Conservation (phyloP, 768 basidiomycete genomes). For the Suillus occidentalis region DNA sequence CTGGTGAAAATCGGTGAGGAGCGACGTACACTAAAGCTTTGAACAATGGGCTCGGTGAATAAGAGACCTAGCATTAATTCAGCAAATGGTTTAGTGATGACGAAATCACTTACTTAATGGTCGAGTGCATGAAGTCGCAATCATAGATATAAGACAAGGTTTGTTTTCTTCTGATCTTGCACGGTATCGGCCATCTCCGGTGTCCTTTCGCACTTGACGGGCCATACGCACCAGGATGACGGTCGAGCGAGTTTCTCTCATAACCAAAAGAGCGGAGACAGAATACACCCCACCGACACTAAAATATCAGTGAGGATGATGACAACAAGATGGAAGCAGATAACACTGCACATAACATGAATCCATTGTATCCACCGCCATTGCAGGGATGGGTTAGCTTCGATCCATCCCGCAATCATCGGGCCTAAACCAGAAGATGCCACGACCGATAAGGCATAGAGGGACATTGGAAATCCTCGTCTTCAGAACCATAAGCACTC, state of each 20-base stretch:
- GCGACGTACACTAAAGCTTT: constrained; percentile 63
- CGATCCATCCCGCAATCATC: constrained; percentile 64
- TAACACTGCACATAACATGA: constrained; percentile 52
- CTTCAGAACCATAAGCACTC: constrained; percentile 33
- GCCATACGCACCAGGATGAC: constrained; percentile 72
- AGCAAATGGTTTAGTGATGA: background rate
- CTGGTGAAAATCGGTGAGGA: background rate
- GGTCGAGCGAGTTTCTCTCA: constrained; percentile 73
- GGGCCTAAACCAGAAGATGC: constrained; percentile 66
- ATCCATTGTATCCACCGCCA: constrained; percentile 92
- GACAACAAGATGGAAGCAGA: constrained; percentile 3
- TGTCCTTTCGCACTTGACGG: constrained; percentile 58
- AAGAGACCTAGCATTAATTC: constrained; percentile 19
- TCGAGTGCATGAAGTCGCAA: constrained; percentile 69
- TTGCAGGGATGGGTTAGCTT: constrained; percentile 51
- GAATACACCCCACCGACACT: constrained; percentile 56
- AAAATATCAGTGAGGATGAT: constrained; percentile 8
- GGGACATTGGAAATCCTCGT: constrained; percentile 75
- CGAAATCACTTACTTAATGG: constrained; percentile 63
- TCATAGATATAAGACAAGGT: constrained; percentile 51
- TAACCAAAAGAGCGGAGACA: constrained; percentile 48
- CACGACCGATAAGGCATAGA: constrained; percentile 64
- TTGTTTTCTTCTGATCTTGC: constrained; percentile 66
- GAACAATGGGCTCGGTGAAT: constrained; percentile 63
- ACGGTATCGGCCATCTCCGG: constrained; percentile 61